phyloP scores from a whole-genome alignment of 345 rosid species.

The Melaleuca quinquenervia region DNA sequence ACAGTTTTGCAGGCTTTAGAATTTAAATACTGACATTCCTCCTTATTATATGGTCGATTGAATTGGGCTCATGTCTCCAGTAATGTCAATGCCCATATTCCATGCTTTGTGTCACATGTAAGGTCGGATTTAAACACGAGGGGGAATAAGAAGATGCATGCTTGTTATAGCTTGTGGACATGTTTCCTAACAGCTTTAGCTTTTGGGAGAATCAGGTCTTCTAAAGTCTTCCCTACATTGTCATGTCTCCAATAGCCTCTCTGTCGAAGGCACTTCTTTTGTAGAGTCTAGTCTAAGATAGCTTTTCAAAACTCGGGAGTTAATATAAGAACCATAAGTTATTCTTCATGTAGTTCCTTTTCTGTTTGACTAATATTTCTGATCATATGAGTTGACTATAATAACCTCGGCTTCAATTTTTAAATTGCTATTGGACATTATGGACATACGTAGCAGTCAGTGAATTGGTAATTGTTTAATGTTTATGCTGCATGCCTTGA shows the following conservation, averaged over 20 bases:
- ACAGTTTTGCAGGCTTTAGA: neutral
- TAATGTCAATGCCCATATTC: neutral
- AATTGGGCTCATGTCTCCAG: neutral
- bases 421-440: neutral
- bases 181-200: neutral
- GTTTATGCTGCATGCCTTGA: neutral
- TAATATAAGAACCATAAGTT: neutral
- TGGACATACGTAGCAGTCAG: neutral
- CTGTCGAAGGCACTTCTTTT: neutral
- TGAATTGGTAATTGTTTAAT: neutral
- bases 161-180: neutral
- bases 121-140: neutral
- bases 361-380: neutral
- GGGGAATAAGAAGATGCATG: neutral
- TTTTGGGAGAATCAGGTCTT: neutral
- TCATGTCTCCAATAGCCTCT: neutral
- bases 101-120: accelerated
- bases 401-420: neutral
- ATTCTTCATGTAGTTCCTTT: neutral
- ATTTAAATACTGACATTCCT: neutral
- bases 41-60: neutral
- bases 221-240: neutral
- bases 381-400: neutral
- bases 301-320: neutral
- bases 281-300: neutral